phyloP scores from a whole-genome alignment of 73 alveolate genomes.

The Tetrahymena thermophila region DNA sequence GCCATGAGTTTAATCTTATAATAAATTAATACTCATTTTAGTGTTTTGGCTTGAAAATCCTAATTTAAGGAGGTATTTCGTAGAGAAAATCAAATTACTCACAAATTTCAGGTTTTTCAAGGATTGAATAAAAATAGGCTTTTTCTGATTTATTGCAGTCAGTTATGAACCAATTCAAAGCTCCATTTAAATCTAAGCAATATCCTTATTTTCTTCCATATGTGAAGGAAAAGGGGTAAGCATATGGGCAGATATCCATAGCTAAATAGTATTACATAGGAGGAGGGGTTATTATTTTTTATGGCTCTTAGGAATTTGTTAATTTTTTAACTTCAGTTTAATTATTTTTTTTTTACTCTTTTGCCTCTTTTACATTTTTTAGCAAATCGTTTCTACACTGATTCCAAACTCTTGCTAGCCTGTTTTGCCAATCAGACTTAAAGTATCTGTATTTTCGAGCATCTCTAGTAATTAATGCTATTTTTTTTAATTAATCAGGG shows the following conservation, averaged over 20 bases:
- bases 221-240: neutral
- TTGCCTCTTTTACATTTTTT: neutral
- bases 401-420: neutral
- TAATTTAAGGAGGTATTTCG: neutral
- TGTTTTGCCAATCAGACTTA: neutral
- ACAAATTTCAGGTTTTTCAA: neutral
- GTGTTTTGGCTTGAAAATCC: neutral
- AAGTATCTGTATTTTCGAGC: neutral
- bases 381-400: neutral
- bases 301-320: neutral
- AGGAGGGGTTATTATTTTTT: neutral
- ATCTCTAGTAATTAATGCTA: neutral
- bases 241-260: neutral
- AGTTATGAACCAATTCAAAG: neutral
- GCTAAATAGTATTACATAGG: neutral
- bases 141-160: neutral
- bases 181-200: neutral
- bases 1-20: neutral
- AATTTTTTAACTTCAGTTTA: neutral
- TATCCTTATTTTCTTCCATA: neutral
- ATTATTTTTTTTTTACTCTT: neutral
- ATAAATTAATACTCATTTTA: neutral
- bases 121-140: neutral
- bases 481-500: neutral
- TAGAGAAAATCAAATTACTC: neutral